Base-by-base conservation (phyloP, 305 asterid species). In the Fraxinus greggii region DNA sequence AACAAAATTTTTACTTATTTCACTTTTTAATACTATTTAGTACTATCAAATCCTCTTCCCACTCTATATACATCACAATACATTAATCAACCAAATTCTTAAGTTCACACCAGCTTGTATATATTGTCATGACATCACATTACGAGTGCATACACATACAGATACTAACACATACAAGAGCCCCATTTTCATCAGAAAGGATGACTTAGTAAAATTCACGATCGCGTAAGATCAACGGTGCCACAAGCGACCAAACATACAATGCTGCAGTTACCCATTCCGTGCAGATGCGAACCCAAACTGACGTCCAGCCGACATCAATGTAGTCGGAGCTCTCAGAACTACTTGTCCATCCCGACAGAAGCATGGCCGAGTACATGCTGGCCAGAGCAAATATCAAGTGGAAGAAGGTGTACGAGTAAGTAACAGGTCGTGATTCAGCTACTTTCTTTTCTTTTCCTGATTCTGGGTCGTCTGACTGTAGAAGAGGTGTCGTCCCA, bases 311-410 rank as follows among this genome's bases (percentile, higher is more conserved):
- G 2, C 99, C 99, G 0, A 96, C 94, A 15, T 96, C 98, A 67
- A 96, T 92, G 29, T 94, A 93, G 78, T 94, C 93, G 1, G 95
- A 65, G 83, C 86, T 88, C 83, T 92, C 95, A 0, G 97, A 87
- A 61, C 85, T 85, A 81, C 95, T 92, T 24, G 97, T 94, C 99
- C 99, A 96, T 2, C 99, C 99, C 0, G 99, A 91, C 13, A 96
- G 93, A 79, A 96, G 99, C 99, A 96, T 96, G 75, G 97, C 98
- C 0, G 99, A 93, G 88, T 96, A 96, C 99, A 96, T 96, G 90
- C 97, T 93, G 33, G 99, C 99, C 4, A 96, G 91, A 59, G 98
- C 93, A 84, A 95, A 96, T 91, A 96, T 94, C 73, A 96, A 92
- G 84, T 93, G 98, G 90, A 96, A 96, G 91, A 96, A 96, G 3